Evolutionary conservation across 108 stramenopile genomes (phyloP).

Genomic region (Parietichytrium sp.): DNA sequence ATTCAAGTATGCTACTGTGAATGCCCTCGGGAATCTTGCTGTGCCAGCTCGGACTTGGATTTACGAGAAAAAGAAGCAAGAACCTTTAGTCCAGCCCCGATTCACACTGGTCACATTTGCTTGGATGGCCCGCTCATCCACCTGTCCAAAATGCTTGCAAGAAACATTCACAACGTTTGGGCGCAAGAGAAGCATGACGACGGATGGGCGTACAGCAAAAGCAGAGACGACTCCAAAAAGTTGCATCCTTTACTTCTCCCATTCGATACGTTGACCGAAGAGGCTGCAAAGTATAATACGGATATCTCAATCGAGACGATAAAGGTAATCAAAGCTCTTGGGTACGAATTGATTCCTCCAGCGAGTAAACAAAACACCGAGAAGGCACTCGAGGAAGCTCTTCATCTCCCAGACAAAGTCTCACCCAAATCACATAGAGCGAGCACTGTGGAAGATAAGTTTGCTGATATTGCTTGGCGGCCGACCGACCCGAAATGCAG

Average conservation of each 20-base stretch:
- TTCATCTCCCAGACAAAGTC: too few relatives aligned
- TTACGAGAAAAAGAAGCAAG: too few relatives aligned
- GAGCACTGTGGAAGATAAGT: too few relatives aligned
- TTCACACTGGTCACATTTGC: too few relatives aligned
- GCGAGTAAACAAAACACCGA: too few relatives aligned
- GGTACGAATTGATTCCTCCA: background rate
- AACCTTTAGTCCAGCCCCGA: too few relatives aligned
- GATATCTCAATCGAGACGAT: background rate
- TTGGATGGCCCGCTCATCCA: too few relatives aligned
- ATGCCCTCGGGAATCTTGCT: too few relatives aligned
- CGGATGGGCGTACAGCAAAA: background rate
- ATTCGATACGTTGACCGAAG: background rate
- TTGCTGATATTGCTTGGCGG: background rate
- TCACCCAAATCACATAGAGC: too few relatives aligned
- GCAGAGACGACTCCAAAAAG: background rate
- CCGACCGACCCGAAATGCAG: background rate
- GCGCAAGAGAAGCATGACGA: background rate
- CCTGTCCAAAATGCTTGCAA: background rate
- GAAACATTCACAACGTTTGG: constrained; percentile 36
- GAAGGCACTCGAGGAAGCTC: too few relatives aligned
- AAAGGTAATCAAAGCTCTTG: constrained; percentile 9
- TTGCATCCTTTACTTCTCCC: background rate
- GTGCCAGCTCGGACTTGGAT: too few relatives aligned
- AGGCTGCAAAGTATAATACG: constrained; percentile 1
- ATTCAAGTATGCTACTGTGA: too few relatives aligned